Evolutionary conservation across 2,329 filamentous ascomycete species (phyloP).

Genomic region (Monosporascus sp.): DNA sequence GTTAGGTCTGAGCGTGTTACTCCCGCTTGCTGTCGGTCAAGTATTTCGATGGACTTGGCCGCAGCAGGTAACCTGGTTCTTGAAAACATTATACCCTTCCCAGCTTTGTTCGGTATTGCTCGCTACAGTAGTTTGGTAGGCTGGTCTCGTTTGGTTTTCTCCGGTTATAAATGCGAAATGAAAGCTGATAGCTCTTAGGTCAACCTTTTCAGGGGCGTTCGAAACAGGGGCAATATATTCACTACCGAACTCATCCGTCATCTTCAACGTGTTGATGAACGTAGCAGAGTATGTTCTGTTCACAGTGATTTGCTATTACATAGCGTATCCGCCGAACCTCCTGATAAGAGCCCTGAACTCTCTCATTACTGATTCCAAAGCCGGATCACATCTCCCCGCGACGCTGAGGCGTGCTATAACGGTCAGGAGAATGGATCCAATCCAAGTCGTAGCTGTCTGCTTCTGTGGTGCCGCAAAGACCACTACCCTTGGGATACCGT

Average conservation of each 20-base stretch:
- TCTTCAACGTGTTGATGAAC: conserved; percentile 64
- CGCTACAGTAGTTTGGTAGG: conserved; percentile 44
- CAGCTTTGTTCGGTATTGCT: conserved; percentile 44
- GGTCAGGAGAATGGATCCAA: conserved; percentile 47
- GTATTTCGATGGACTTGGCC: conserved; percentile 44
- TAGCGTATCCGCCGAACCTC: conserved; percentile 35
- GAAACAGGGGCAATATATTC: conserved; percentile 54
- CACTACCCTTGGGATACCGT: conserved; percentile 62
- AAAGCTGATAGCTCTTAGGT: conserved; percentile 46
- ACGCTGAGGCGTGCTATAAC: conserved; percentile 33
- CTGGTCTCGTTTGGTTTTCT: neutral
- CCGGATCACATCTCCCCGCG: conserved; percentile 20
- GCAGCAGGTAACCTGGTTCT: conserved; percentile 45
- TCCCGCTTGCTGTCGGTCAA: conserved; percentile 61
- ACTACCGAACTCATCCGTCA: conserved; percentile 53
- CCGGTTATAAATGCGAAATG: too few relatives aligned
- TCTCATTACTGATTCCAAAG: conserved; percentile 25
- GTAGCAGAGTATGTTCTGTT: conserved; percentile 59
- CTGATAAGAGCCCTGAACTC: conserved; percentile 29
- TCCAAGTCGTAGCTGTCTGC: conserved; percentile 64
- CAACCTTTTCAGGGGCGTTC: conserved; percentile 62
- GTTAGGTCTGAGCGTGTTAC: conserved; percentile 59
- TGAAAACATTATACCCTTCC: conserved; percentile 48
- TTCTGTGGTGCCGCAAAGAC: conserved; percentile 72
- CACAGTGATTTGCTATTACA: conserved; percentile 53